Evolutionary conservation across 371 early-diverging fungal species (phyloP), one percentile per base, ranked within the genome.

Genomic region (Mucor mucedo): DNA sequence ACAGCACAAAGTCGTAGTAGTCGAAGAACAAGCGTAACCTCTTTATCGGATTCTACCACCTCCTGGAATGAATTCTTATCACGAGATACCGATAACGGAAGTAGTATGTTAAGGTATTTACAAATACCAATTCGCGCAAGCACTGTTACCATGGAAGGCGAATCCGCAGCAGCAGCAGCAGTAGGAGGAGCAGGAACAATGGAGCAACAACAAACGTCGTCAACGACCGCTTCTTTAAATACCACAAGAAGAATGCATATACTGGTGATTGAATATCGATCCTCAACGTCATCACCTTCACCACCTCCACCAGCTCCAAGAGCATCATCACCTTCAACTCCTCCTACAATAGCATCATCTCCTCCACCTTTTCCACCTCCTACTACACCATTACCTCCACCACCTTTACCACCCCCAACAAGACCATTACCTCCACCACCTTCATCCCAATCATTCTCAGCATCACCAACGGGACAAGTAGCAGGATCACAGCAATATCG

Each of bases 211-310:
- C 21, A 21, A 21, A 45, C 58, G 5, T 58, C 65, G 2, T 42
- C 60, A 32, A 48, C 62, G 32, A 53, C 62, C 6, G 47, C 49
- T 5, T 9, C 45, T 4, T 47, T 47, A 6, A 42, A 13, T 1
- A 58, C 58, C 4, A 54, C 63, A 10, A 68, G 63, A 55, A 52
- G 68, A 60, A 67, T 67, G 68, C 68, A 59, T 59, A 68, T 68
- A 16, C 16, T 68, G 11, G 63, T 68, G 2, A 59, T 68, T 45
- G 68, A 63, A 50, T 68, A 68, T 28, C 45, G 63, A 6, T 32
- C 62, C 33, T n/a, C 10, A 30, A 38, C 35, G 47, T 13, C 13
- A 38, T 47, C 35, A 52, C 3, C 16, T 30, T 27, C 32, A 39
- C 13, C 40, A 1, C 49, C 62, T n/a, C 9, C 49, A 2, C 21